Base-by-base conservation (phyloP, 1,139 yeast genomes). In the Yamadazyma mexicana region DNA sequence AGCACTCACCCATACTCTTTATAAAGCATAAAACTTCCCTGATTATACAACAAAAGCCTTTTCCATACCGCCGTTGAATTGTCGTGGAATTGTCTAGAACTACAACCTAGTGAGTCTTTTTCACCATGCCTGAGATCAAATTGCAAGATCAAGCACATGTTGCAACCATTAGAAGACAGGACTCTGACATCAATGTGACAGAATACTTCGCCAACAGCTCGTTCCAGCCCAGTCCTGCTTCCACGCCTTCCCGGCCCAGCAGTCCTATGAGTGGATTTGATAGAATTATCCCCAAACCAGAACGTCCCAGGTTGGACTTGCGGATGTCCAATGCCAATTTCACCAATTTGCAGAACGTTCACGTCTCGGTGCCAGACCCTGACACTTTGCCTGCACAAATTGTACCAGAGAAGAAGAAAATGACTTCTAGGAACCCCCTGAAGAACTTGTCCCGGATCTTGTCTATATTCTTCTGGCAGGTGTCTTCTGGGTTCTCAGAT, bases 381-480 rank as follows among this genome's bases (percentile, higher is more conserved):
- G 26, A 22, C 11, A 31, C 20, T 17, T 18, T 39, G 14, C 47
- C 51, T 9, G 22, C 42, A 9, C 52, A 48, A 37, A 30, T 34
- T n/a, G 26, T 29, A 2, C 39, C 35, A 1, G 46, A 40, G 17
- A 35, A 35, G 7, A 33, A 43, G 6, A 33, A 43, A n/a, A 54
- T 58, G 61, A 48, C 62, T 3, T 37, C 54, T 5, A 37, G 39
- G 4, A 66, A 73, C 44, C 79, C 82, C 0, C 66, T 73, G n/a
- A 61, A 51, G 34, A 77, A 75, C 47, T 43, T 50, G 28, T 67
- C 66, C 62, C 58, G 83, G 39, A 57, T 77, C 10, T 38, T 62
- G 3, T 61, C 76, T 4, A 50, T 64, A n/a, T 59, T 71, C 26
- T n/a, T 56, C 5, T 77, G 79, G 77, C 54, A 62, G 9, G 54